Conservation (phyloP, 495 filamentous ascomycete genomes). For the Cryomyces antarcticus region DNA sequence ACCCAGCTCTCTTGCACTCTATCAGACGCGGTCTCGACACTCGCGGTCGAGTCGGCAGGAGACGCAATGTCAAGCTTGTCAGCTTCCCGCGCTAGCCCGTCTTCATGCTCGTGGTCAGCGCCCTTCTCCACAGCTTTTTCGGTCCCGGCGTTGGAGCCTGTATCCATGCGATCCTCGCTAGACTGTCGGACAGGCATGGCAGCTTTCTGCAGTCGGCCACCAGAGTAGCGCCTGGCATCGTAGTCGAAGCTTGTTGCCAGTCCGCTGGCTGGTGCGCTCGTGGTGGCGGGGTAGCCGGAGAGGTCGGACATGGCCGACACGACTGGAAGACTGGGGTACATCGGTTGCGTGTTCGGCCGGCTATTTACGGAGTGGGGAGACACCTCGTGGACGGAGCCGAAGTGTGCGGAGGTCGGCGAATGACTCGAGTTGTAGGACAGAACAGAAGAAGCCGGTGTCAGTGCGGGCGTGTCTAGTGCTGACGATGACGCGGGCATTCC, state of each 20-base stretch:
- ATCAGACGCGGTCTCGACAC: slow-evolving; percentile 2
- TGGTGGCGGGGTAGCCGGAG: slow-evolving; percentile 38
- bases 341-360: slow-evolving; percentile 26
- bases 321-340: slow-evolving; percentile 75
- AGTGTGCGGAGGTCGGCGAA: slow-evolving; percentile 51
- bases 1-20: slow-evolving; percentile 58
- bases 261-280: slow-evolving; percentile 51
- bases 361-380: slow-evolving; percentile 43
- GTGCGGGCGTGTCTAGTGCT: slow-evolving; percentile 44
- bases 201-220: slow-evolving; percentile 62
- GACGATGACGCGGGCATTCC: too few species aligned
- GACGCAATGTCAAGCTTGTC: neutral
- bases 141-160: neutral
- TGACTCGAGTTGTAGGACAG: slow-evolving; percentile 72
- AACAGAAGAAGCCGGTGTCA: slow-evolving; percentile 77
- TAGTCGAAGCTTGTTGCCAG: slow-evolving; percentile 58
- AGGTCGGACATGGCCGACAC: slow-evolving; percentile 38
- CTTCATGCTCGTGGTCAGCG: slow-evolving; percentile 3
- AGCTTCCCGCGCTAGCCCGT: slow-evolving; percentile 2
- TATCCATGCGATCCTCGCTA: neutral
- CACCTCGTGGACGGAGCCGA: slow-evolving; percentile 23
- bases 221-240: slow-evolving; percentile 66
- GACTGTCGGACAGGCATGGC: neutral
- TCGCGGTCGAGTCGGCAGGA: neutral
- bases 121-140: neutral